Conservation (phyloP, 2,329 filamentous ascomycete species). For the Ophiostoma angusticollis region DNA sequence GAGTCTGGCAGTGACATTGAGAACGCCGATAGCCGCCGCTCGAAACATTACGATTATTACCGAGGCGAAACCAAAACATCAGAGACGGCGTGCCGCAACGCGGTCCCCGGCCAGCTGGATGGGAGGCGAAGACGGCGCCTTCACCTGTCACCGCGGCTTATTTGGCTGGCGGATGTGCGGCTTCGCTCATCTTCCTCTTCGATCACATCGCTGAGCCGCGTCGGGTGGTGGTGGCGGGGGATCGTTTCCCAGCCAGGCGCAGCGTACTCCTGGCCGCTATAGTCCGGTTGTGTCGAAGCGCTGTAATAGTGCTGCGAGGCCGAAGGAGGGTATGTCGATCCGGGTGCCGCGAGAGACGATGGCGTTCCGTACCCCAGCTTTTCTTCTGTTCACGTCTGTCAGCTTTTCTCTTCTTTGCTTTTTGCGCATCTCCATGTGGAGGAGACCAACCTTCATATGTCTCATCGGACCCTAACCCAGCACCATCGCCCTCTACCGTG, state of each 20-base stretch:
- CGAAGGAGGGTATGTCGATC: conserved; percentile 21
- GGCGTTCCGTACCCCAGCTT: conserved; percentile 45
- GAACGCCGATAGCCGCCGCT: too few species aligned
- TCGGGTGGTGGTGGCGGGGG: conserved; percentile 74
- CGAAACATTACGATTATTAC: too few species aligned
- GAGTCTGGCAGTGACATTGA: too few species aligned
- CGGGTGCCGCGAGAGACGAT: conserved; percentile 24
- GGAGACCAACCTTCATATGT: conserved; percentile 5
- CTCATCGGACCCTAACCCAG: conserved; percentile 4
- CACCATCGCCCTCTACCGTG: not conserved
- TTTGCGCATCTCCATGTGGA: not conserved
- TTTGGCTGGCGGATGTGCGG: conserved; percentile 56
- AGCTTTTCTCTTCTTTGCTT: not conserved
- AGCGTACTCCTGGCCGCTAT: conserved; percentile 53
- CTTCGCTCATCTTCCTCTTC: conserved; percentile 76
- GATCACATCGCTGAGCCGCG: conserved; percentile 74
- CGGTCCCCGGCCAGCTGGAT: too few species aligned
- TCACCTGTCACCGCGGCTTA: conserved; percentile 29
- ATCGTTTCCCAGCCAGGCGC: conserved; percentile 58
- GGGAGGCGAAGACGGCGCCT: not conserved
- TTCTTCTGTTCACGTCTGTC: conserved; percentile 29
- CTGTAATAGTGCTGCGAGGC: conserved; percentile 33
- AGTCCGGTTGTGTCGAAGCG: conserved; percentile 36
- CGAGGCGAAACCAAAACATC: too few species aligned
- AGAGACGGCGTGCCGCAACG: too few species aligned